These are phyloP conservation scores for Vaccinium vitisidaea DNA, from an alignment of 148 eudicot genomes.

Conservation along the genomic window DNA sequence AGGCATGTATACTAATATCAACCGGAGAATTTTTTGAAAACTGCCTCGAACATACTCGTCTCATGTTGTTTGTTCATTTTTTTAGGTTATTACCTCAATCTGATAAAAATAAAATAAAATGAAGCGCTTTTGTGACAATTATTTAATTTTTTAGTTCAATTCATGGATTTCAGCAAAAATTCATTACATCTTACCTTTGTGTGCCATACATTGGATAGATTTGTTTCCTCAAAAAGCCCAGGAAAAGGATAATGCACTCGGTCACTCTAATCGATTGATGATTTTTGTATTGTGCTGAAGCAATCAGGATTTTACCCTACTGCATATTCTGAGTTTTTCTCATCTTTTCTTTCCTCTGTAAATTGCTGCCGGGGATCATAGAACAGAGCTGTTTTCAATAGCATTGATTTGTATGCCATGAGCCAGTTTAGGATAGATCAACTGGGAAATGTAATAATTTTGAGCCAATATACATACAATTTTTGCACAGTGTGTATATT, in stretches of 20 bases:
- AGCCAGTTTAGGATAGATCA: background rate
- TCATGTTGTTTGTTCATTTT: too few species aligned
- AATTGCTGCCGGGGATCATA: background rate
- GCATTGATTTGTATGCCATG: conserved; percentile 10
- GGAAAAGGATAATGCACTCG: background rate
- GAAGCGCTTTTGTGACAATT: too few species aligned
- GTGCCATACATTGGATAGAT: background rate
- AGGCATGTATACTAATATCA: too few species aligned
- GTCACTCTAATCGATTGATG: background rate
- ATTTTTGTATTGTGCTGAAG: background rate
- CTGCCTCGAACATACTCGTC: too few species aligned
- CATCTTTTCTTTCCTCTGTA: background rate
- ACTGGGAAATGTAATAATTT: background rate
- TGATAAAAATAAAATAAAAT: too few species aligned
- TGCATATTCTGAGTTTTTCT: conserved; percentile 12
- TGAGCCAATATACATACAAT: background rate
- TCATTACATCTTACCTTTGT: background rate
- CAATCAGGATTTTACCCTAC: background rate
- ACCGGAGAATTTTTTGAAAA: too few species aligned
- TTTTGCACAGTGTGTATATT: conserved; percentile 6
- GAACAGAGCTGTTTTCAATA: background rate
- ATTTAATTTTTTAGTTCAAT: conserved; percentile 30
- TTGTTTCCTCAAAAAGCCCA: conserved; percentile 14
- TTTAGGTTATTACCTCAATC: too few species aligned
- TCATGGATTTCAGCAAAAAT: conserved; percentile 10